These are phyloP conservation scores for Colletotrichum chlorophyti DNA, from an alignment of 2,329 filamentous ascomycete species.

Conservation along the genomic window DNA sequence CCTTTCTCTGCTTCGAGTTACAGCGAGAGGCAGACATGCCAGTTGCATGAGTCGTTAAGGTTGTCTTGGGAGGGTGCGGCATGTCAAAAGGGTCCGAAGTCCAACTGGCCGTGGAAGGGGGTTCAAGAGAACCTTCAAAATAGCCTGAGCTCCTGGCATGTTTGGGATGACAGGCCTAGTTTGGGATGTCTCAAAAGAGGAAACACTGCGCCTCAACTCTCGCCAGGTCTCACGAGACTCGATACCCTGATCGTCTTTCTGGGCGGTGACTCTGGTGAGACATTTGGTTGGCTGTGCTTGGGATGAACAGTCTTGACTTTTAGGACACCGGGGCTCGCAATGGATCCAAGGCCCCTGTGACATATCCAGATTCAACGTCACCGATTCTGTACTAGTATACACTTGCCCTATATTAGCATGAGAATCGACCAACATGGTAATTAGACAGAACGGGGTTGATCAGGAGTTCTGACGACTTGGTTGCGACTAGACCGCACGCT, in stretches of 20 bases:
- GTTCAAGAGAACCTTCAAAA: neutral
- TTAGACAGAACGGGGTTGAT: too few species aligned
- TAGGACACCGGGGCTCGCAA: too few species aligned
- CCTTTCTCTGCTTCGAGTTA: neutral
- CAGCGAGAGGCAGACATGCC: constrained; percentile 8
- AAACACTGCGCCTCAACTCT: neutral
- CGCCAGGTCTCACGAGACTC: neutral
- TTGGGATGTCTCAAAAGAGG: neutral
- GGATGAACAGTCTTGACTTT: constrained; percentile 19
- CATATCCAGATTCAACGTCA: neutral
- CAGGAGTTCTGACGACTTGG: neutral
- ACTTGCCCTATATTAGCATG: neutral
- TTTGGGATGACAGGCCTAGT: constrained; percentile 11
- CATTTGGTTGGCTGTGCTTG: constrained; percentile 8
- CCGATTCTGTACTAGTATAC: neutral
- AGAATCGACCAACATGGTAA: neutral
- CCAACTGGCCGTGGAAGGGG: too few species aligned
- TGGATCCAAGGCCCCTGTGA: neutral
- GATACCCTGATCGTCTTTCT: too few species aligned
- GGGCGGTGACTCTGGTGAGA: too few species aligned
- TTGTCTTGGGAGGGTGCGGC: constrained; percentile 21
- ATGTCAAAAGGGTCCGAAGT: constrained; percentile 2
- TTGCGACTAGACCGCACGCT: neutral
- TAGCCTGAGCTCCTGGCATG: constrained; percentile 22
- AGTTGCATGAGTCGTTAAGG: constrained; percentile 21